Evolutionary conservation across 1,139 yeast species (phyloP).

Genomic region (Magnusiomyces tetraspermus): DNA sequence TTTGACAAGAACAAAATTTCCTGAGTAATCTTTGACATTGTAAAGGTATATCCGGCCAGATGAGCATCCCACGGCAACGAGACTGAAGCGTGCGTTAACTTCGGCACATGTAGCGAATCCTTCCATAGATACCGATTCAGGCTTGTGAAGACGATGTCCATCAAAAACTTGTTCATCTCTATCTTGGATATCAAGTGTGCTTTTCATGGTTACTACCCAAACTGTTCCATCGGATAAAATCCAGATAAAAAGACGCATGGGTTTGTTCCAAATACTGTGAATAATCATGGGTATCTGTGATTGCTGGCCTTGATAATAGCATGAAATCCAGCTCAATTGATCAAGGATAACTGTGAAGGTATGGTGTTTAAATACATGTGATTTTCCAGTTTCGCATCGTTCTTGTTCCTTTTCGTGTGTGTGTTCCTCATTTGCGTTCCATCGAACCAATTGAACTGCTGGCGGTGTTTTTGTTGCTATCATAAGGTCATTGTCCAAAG

Average conservation of each 20-base stretch:
- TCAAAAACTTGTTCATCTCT: constrained; percentile 9
- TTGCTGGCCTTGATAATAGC: not conserved
- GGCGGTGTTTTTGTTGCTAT: constrained; percentile 27
- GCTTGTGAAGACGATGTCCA: constrained; percentile 22
- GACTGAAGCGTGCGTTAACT: constrained; percentile 33
- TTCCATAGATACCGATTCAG: constrained; percentile 13
- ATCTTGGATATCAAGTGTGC: constrained; percentile 12
- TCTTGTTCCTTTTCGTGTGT: no score
- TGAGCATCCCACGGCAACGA: constrained; percentile 30
- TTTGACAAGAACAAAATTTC: constrained; percentile 25
- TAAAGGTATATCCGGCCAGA: constrained; percentile 29
- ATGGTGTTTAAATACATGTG: constrained; percentile 14
- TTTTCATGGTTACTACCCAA: constrained; percentile 19
- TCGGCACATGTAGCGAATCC: constrained; percentile 24
- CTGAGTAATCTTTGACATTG: constrained; percentile 31
- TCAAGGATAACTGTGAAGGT: constrained; percentile 20
- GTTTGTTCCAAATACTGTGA: constrained; percentile 12
- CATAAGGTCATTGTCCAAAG: constrained; percentile 27
- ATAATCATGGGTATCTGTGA: constrained; percentile 1
- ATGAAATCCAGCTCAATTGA: constrained; percentile 25
- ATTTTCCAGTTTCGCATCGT: constrained; percentile 1
- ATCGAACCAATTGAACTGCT: constrained; percentile 27
- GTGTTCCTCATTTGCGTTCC: constrained; percentile 18
- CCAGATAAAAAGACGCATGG: constrained; percentile 15
- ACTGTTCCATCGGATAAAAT: constrained; percentile 10